A percentile compares a stretch with the other conserved stretches of the same genome.
Conservation (phyloP, 176 grass and related monocot species). For the Avena sativa region DNA sequence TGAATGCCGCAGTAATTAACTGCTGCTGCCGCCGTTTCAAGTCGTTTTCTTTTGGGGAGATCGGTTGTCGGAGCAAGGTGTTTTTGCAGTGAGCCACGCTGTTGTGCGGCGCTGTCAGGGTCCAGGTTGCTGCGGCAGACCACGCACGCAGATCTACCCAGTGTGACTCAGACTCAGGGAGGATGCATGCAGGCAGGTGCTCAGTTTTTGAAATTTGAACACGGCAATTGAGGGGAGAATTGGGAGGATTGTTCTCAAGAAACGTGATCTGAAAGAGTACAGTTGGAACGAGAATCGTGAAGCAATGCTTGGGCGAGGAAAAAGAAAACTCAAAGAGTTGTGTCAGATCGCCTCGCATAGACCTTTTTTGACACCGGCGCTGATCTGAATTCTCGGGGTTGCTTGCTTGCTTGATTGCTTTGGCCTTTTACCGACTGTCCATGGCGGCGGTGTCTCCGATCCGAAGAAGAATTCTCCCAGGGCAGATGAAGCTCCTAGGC, state of each 20-base stretch:
- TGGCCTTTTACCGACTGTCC: neutral
- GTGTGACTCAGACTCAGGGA: neutral
- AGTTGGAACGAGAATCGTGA: neutral
- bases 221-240: neutral
- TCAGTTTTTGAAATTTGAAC: constrained; percentile 33
- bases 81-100: too few relatives aligned
- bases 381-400: constrained; percentile 19
- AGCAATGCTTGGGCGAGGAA: neutral
- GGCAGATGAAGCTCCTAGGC: too few relatives aligned
- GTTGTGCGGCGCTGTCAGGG: constrained; percentile 31
- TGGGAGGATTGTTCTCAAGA: neutral
- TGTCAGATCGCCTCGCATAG: neutral
- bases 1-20: constrained; percentile 19
- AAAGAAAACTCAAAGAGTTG: neutral
- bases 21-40: neutral
- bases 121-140: constrained; percentile 38
- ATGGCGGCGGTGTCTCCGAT: neutral
- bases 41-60: constrained; percentile 7
- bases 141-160: neutral
- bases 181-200: neutral
- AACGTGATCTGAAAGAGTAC: neutral
- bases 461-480: neutral
- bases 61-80: neutral
- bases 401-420: too few relatives aligned
- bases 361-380: neutral